Evolutionary conservation across 805 yeast species (phyloP).

Genomic region (Ogataea parapolymorpha): DNA sequence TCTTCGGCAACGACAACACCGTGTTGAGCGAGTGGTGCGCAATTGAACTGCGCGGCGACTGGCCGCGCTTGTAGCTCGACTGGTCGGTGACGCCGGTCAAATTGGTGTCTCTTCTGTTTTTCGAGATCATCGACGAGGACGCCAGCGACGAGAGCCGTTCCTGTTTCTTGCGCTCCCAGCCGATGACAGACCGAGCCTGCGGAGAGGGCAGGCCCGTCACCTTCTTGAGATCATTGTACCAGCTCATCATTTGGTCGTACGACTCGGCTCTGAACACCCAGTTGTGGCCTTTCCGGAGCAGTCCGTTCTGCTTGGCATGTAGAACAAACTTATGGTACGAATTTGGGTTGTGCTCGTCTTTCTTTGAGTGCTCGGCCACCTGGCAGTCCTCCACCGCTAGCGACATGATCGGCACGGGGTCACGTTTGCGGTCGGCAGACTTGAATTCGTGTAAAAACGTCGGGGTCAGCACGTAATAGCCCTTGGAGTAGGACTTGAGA

Average conservation of each 20-base stretch:
- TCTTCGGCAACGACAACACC: constrained; percentile 21
- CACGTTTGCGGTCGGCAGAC: constrained; percentile 74
- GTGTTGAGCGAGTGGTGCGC: constrained; percentile 25
- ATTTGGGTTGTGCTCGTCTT: constrained; percentile 54
- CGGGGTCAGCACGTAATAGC: constrained; percentile 90
- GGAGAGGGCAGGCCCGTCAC: constrained; percentile 65
- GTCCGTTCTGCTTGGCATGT: constrained; percentile 69
- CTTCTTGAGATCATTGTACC: constrained; percentile 77
- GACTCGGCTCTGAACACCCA: constrained; percentile 94
- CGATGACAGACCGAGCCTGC: constrained; percentile 50
- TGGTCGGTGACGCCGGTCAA: constrained; percentile 17
- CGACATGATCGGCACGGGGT: constrained; percentile 80
- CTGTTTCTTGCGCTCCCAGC: constrained; percentile 32
- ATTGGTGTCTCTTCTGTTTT: constrained; percentile 16
- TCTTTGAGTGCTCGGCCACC: constrained; percentile 77
- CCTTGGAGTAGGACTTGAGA: constrained; percentile 84
- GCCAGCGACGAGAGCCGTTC: constrained; percentile 23
- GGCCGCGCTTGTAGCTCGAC: constrained; percentile 15
- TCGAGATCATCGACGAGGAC: constrained; percentile 26
- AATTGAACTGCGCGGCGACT: constrained; percentile 15
- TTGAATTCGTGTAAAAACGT: constrained; percentile 89
- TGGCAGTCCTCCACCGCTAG: constrained; percentile 74
- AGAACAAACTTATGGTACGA: constrained; percentile 73
- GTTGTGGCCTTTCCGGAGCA: constrained; percentile 78
- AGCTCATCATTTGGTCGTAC: constrained; percentile 71